Conservation (phyloP, 148 eudicot species). For the Vaccinium darrowii region DNA sequence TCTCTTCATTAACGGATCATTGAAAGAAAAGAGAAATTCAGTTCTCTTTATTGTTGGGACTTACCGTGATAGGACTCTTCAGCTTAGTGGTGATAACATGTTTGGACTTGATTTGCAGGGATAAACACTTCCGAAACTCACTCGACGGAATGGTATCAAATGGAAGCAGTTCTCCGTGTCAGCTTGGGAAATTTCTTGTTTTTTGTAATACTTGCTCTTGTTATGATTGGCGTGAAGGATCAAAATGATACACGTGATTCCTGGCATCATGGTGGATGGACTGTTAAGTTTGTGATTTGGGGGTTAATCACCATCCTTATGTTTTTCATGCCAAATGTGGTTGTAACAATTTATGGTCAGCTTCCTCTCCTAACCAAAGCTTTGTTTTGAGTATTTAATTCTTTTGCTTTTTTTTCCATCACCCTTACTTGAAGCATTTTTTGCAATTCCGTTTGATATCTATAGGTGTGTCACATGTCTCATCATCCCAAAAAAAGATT, state of each 20-base stretch:
- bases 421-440: not conserved
- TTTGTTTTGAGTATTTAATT: not conserved
- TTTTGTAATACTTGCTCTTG: conserved; percentile 63
- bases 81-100: not conserved
- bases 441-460: not conserved
- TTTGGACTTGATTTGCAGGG: conserved; percentile 51
- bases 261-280: conserved; percentile 99
- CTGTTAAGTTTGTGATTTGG: conserved; percentile 79
- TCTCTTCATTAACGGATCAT: not conserved
- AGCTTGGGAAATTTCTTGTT: conserved; percentile 92
- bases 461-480: not conserved
- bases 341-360: conserved; percentile 77
- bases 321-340: conserved; percentile 82
- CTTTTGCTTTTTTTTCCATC: not conserved
- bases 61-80: not conserved
- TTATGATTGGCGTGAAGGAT: conserved; percentile 96
- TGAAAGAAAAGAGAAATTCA: not conserved
- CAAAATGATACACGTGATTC: conserved; percentile 93
- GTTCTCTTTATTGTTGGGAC: not conserved
- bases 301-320: conserved; percentile 61
- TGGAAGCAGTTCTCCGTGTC: conserved; percentile 85
- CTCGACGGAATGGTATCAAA: conserved; percentile 71
- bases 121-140: conserved; percentile 55
- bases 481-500: not conserved
- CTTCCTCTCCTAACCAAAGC: conserved; percentile 10